Evolutionary conservation across 2,329 filamentous ascomycete species (phyloP).

Genomic region (Graphium sp.): DNA sequence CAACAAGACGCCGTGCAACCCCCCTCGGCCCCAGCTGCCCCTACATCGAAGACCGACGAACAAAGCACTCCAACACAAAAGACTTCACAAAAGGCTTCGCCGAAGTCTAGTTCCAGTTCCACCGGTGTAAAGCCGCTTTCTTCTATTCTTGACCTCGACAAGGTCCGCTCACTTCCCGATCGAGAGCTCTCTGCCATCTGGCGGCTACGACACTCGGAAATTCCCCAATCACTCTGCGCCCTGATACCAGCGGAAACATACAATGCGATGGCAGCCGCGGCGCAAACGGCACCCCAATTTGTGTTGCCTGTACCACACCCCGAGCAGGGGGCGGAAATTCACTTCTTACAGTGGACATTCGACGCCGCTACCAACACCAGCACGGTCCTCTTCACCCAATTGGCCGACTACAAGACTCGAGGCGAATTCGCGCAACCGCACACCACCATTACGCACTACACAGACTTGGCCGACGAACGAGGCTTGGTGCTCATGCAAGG

Average conservation of each 20-base stretch:
- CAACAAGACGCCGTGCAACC: conserved; percentile 40
- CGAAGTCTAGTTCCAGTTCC: conserved; percentile 9
- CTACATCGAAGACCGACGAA: conserved; percentile 11
- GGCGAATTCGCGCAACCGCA: conserved; percentile 85
- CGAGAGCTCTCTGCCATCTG: conserved; percentile 80
- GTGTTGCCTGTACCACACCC: conserved; percentile 69
- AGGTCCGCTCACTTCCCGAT: conserved; percentile 52
- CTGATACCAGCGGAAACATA: conserved; percentile 63
- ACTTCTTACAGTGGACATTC: conserved; percentile 94
- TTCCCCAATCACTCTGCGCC: conserved; percentile 66
- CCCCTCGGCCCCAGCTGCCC: conserved; percentile 7
- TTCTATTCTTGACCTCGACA: conserved; percentile 58
- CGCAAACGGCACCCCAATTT: conserved; percentile 68
- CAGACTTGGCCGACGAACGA: conserved; percentile 58
- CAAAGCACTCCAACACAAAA: background rate
- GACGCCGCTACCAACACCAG: conserved; percentile 46
- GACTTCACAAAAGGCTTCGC: conserved; percentile 10
- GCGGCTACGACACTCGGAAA: conserved; percentile 69
- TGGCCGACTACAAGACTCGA: conserved; percentile 82
- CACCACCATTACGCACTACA: conserved; percentile 84
- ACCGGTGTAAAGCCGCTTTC: conserved; percentile 25
- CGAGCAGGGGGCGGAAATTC: conserved; percentile 65
- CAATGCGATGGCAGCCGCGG: conserved; percentile 50
- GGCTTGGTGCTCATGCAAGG: conserved; percentile 80
- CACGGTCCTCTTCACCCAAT: conserved; percentile 80